Base-by-base conservation (phyloP, 108 stramenopile genomes). In the Cyclotella sp. region DNA sequence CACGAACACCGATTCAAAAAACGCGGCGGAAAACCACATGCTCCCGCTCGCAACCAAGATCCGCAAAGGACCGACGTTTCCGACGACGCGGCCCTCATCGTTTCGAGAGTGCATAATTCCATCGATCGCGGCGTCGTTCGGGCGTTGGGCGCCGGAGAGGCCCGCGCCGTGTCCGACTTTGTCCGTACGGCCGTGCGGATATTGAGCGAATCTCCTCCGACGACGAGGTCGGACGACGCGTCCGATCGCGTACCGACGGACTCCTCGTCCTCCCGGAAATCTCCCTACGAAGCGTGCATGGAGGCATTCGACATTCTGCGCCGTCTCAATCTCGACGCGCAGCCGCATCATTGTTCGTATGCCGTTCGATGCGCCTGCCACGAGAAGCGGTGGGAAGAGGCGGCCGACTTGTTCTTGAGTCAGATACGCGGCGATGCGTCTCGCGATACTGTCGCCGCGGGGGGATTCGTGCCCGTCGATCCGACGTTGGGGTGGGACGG, bases 321-420 rank as follows among this genome's bases (percentile, higher is more conserved):
- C 15, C 72, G 68, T 13, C 84, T 87, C 78, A 91, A 93, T 70
- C 55, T 93, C 12, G 84, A 89, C 40, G 45, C 85, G 7, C 79
- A 76, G 54, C 73, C 88, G 11, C 47, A 55, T 13, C 92, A 93
- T 65, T 89, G 86, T 44, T 64, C 89, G 11, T 77, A 68, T 57
- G 82, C 87, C 41, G 84, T 93, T 61, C 79, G 80, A 0, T 79
- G 84, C 7, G 88, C 88, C 8, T 79, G 76, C 45, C 86, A 77
- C 16, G 88, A 88, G 67, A 77, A 67, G 39, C 65, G 81, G 19
- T 95, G 87, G 88, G 74, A 84, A 39, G 82, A 88, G 49, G 90
- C 94, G 18, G 45, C 90, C 8, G 43, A 79, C 22, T 52, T 95
- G 8, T 95, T 91, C 70, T 76, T 72, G 66, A 51, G 60, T 34